Base-by-base conservation (phyloP, 352 stramenopile species). In the Phytopythium helicoides region DNA sequence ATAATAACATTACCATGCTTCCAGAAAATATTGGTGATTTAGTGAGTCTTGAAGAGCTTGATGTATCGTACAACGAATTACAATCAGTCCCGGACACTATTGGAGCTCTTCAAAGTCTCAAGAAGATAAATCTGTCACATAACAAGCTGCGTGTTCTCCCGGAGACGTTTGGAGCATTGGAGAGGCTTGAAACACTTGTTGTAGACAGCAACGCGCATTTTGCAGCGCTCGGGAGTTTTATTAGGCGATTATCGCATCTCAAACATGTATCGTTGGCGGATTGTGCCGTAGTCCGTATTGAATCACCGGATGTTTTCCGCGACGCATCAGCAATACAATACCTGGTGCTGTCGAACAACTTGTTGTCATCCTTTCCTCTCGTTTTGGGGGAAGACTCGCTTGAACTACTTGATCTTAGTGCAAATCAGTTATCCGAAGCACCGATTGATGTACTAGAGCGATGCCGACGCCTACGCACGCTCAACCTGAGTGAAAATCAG, bases 401-500 rank as follows among this genome's bases (percentile, higher is more conserved):
- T 5, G 50, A 64, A 34, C 62, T 78, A 25, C 68, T 88, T 3
- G 52, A 60, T 8, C 28, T 86, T 6, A 47, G 51, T 9, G 37
- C 31, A 6, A 89, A 86, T 47, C 36, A 52, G 12, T 54, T 88
- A 8, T 55, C 51, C 14, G 34, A 37, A 25, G 75, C 85, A 15
- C 74, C 77, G 2, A 47, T 71, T 4, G 73, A 76, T 6, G 54
- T 87, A 6, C 46, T 67, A n/a, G 46, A 61, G 14, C 69, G 62
- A 37, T 88, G 74, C 37, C 60, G 36, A 11, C 51, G 62, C 2
- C 50, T 90, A 5, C 56, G 62, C 28, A 33, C 44, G 7, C 57
- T 90, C 10, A 62, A 86, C 33, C 46, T 90, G 12, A 82, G 74
- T 1, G 51, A 47, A 41, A 90, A 90, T 52, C 66, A 60, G 9